Percentiles rank a stretch among this genome's conserved stretches.
Conservation (phyloP, 192 early-diverging fungal species). For the Coemansia sp. region DNA sequence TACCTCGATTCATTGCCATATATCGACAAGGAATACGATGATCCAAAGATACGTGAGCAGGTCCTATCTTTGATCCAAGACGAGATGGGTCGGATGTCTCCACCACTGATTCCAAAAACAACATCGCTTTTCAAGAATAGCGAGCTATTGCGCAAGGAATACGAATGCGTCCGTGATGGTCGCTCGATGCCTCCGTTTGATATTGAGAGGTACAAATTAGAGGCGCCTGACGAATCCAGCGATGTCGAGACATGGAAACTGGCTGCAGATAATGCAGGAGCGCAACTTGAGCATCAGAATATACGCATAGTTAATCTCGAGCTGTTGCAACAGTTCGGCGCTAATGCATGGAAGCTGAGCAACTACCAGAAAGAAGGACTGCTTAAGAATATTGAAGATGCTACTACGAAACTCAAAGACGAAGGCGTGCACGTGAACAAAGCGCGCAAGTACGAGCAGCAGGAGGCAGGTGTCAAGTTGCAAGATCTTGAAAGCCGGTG, state of each 20-base stretch:
- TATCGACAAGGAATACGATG: conserved; percentile 50
- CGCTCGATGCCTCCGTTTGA: conserved; percentile 30
- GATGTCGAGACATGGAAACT: conserved; percentile 24
- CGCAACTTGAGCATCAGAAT: conserved; percentile 49
- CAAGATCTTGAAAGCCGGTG: conserved; percentile 28
- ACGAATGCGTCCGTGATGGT: conserved; percentile 35
- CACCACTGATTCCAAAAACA: conserved; percentile 28
- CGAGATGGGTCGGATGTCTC: conserved; percentile 38
- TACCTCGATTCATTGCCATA: conserved; percentile 48
- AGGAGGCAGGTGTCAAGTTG: conserved; percentile 32
- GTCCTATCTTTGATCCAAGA: conserved; percentile 32
- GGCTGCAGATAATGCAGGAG: conserved; percentile 40
- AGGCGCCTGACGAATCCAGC: conserved; percentile 8
- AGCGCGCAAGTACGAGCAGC: conserved; percentile 41
- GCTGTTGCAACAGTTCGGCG: conserved; percentile 48
- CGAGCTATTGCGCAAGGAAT: conserved; percentile 38
- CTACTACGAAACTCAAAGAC: conserved; percentile 13
- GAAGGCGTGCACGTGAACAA: conserved; percentile 34
- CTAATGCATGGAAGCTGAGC: conserved; percentile 44
- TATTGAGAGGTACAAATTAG: conserved; percentile 40
- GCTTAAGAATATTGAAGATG: conserved; percentile 21
- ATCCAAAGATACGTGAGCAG: conserved; percentile 19
- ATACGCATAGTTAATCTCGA: conserved; percentile 43
- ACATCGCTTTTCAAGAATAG: conserved; percentile 33
- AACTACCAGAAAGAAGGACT: conserved; percentile 45